These are phyloP conservation scores for Silene coronaria DNA, from an alignment of 179 eudicot species.

Conservation along the genomic window DNA sequence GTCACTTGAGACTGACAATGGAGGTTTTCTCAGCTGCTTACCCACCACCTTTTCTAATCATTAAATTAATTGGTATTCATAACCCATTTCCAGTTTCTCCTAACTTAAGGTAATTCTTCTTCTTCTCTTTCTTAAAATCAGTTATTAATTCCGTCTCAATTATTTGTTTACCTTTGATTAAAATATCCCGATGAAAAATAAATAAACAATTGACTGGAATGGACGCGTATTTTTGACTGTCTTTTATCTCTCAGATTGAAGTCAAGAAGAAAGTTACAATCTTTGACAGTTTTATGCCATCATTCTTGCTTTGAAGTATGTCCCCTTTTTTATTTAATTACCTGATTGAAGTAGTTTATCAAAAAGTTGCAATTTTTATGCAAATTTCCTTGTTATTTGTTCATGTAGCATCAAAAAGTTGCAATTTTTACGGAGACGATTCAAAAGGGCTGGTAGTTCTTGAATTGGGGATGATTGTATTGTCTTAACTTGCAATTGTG, in stretches of 20 bases:
- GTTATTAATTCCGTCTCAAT: too few relatives aligned
- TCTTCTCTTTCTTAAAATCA: background rate
- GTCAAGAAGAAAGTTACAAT: conserved; percentile 9
- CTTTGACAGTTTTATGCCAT: conserved; percentile 43
- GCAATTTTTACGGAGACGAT: background rate
- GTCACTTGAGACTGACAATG: conserved; percentile 13
- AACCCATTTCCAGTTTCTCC: background rate
- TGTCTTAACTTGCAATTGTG: background rate
- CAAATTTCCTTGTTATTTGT: background rate
- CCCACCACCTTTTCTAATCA: background rate
- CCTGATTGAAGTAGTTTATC: background rate
- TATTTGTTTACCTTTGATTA: too few relatives aligned
- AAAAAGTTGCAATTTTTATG: background rate
- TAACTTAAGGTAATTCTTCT: conserved; percentile 15
- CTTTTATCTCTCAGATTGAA: conserved; percentile 20
- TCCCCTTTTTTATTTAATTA: background rate
- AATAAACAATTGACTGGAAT: too few relatives aligned
- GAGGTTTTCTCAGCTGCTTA: conserved; percentile 2
- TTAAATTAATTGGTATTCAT: background rate
- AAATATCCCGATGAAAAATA: too few relatives aligned
- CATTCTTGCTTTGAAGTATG: conserved; percentile 68
- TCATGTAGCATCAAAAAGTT: background rate
- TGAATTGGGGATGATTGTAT: background rate
- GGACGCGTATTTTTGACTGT: background rate
- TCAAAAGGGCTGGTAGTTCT: background rate